Conservation (phyloP, 75 land plant genomes). For the Azolla pinnata region DNA sequence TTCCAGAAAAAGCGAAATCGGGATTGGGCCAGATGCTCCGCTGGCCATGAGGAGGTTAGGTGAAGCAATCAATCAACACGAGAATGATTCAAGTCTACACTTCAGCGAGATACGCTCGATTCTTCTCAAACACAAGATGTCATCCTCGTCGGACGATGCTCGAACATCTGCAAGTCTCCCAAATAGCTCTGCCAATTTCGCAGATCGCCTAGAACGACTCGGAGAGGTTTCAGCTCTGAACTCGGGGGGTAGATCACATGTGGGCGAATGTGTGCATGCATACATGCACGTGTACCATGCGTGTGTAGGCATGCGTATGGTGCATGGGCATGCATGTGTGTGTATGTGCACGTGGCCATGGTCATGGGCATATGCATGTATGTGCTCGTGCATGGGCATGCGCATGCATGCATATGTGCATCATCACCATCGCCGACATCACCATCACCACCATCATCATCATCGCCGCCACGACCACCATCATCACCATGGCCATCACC, state of each 20-base stretch:
- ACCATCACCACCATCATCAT: neutral
- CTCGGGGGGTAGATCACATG: neutral
- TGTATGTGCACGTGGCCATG: neutral
- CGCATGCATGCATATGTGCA: neutral
- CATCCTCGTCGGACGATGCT: neutral
- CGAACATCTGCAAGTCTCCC: neutral
- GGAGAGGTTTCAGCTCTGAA: too few relatives aligned
- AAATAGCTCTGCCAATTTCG: too few relatives aligned
- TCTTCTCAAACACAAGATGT: neutral
- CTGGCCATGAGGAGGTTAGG: too few relatives aligned
- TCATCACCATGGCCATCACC: neutral
- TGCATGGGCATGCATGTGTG: neutral
- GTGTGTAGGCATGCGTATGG: neutral
- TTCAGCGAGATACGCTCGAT: too few relatives aligned
- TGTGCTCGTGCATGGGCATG: neutral
- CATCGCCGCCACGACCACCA: neutral
- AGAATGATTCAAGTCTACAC: too few relatives aligned
- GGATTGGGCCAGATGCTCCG: too few relatives aligned
- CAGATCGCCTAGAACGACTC: too few relatives aligned
- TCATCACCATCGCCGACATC: neutral
- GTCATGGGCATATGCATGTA: neutral
- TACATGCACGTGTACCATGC: neutral
- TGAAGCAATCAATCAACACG: too few relatives aligned
- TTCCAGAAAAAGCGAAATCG: too few relatives aligned
- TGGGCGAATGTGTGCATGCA: neutral